Conservation (phyloP, 306 rosid species). For the Gillenia trifoliata region DNA sequence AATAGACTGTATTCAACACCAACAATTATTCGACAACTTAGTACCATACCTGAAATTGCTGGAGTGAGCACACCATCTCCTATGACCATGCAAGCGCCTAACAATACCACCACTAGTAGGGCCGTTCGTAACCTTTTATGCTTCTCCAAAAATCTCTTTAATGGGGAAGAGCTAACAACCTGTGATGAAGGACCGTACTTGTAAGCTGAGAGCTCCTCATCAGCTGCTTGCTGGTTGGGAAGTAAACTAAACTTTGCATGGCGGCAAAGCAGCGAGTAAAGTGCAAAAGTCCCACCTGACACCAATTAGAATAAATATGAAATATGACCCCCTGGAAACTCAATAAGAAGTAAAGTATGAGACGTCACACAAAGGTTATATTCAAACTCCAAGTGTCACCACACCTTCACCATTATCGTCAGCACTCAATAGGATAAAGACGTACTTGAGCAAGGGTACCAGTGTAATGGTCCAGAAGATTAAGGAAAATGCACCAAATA, state of each 20-base stretch:
- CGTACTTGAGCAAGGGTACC: conserved; percentile 68
- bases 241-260: conserved; percentile 81
- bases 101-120: conserved; percentile 61
- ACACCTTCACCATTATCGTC: conserved; percentile 87
- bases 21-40: background rate
- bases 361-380: background rate
- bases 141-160: conserved; percentile 74
- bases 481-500: conserved; percentile 80
- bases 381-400: conserved; percentile 2
- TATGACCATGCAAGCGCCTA: conserved; percentile 88
- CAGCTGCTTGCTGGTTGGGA: conserved; percentile 90
- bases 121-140: conserved; percentile 66
- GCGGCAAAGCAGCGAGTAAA: conserved; percentile 78
- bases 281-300: conserved; percentile 88
- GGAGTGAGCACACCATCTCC: conserved; percentile 93
- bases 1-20: background rate
- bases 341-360: background rate
- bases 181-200: conserved; percentile 75
- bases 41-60: conserved; percentile 68
- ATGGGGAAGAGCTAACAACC: conserved; percentile 36
- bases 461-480: conserved; percentile 80
- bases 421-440: conserved; percentile 70
- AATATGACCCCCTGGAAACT: conserved; percentile 16
- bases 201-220: conserved; percentile 78
- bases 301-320: conserved; percentile 19